Conservation (phyloP, 257 asterid species). For the Thymus mandschuricus region DNA sequence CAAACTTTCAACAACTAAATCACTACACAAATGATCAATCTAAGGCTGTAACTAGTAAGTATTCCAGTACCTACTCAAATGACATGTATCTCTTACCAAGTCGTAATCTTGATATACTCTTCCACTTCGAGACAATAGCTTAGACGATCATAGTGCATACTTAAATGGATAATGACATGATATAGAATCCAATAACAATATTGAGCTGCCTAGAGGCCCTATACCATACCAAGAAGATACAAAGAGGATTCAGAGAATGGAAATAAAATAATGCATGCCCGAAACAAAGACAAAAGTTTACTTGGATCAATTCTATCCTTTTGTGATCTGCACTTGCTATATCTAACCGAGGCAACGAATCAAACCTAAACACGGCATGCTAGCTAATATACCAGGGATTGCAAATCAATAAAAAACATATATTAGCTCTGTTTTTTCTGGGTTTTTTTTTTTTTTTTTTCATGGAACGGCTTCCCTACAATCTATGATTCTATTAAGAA, state of each 20-base stretch:
- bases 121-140: not conserved
- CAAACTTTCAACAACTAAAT: not conserved
- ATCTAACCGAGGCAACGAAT: not conserved
- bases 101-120: not conserved
- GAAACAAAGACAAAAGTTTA: not conserved
- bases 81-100: not conserved
- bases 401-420: not conserved
- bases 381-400: not conserved
- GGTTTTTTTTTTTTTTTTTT: not conserved
- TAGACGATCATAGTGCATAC: not conserved
- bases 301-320: too few species aligned
- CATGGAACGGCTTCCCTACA: conserved; percentile 5
- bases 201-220: not conserved
- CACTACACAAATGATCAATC: not conserved
- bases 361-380: not conserved
- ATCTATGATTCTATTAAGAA: conserved; percentile 23
- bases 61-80: not conserved
- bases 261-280: not conserved
- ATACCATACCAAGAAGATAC: not conserved
- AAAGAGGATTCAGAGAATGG: not conserved
- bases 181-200: not conserved
- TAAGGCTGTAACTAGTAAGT: not conserved
- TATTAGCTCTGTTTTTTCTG: conserved; percentile 7
- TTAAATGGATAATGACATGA: not conserved
- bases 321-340: not conserved